Conservation (phyloP, 177 flowering plant genomes). For the Telopea speciosissima region DNA sequence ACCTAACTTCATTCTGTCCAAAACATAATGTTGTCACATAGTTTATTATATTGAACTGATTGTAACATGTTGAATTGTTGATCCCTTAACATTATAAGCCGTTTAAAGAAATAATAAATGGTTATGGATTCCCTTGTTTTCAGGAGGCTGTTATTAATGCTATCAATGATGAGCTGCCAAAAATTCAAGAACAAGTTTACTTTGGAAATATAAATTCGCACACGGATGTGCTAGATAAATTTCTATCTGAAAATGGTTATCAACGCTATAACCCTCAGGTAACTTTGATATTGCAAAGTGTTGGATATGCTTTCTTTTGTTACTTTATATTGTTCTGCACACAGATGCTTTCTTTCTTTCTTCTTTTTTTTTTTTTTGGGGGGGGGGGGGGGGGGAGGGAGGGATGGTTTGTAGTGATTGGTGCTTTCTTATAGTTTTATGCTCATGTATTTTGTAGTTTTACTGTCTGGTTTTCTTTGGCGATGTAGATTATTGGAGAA, state of each 20-base stretch:
- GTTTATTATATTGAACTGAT: not conserved
- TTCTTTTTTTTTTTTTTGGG: not conserved
- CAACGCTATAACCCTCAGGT: conserved; percentile 94
- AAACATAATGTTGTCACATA: too few relatives aligned
- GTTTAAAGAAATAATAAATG: not conserved
- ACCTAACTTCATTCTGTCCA: too few relatives aligned
- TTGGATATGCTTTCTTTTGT: not conserved
- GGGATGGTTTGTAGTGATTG: not conserved
- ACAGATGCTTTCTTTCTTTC: too few relatives aligned
- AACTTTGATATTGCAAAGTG: not conserved
- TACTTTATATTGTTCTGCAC: not conserved
- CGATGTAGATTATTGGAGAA: conserved; percentile 54
- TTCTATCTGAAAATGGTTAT: conserved; percentile 72
- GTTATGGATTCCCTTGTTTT: conserved; percentile 5
- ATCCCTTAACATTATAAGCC: not conserved
- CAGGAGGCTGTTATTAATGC: conserved; percentile 86
- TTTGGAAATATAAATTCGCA: conserved; percentile 81
- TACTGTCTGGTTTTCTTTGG: conserved; percentile 9
- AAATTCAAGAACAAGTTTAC: conserved; percentile 97
- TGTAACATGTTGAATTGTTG: not conserved
- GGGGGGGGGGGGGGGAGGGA: not conserved
- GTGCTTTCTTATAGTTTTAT: not conserved
- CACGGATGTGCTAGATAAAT: conserved; percentile 81
- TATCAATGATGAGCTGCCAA: conserved; percentile 95
- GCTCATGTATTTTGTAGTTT: not conserved